Base-by-base conservation (phyloP, 352 stramenopile genomes). In the Phytopythium delawarense region DNA sequence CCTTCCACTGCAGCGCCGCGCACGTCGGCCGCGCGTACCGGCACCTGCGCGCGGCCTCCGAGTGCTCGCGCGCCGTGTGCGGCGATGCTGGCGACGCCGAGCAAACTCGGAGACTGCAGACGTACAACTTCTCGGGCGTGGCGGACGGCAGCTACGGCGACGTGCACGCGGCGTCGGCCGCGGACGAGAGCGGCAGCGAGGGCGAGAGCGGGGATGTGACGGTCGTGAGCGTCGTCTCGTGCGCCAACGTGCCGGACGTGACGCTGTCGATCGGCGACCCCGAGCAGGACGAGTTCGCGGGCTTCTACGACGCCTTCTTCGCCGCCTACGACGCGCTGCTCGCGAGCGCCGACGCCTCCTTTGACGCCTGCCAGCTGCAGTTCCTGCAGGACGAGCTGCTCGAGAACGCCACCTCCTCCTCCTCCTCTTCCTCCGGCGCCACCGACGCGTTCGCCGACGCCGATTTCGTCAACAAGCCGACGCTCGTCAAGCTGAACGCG, bases 301-400 rank as follows among this genome's bases (percentile, higher is more conserved):
- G 69, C 34, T 88, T 91, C 57, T 68, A 87, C 57, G 67, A 75
- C 21, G 71, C 79, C 12, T 91, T 91, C 56, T 89, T 89, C 66
- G 50, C 62, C 8, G 81, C 79, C 34, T 89, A 84, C 48, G 77
- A 93, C 68, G 70, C 72, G 16, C 84, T 91, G 75, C 21, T 91
- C 56, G 66, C 65, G 12, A 86, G 79, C 46, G 67, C 65, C 20
- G 84, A 86, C 66, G 67, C 84, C 21, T 84, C 64, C 18, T 62
- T 71, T 39, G 79, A 89, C 32, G 81, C 80, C 21, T 93, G 81
- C 30, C 76, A 89, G 51, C 51, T 93, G 30, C 74, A 81, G 21
- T 87, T 86, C 57, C 32, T 91, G 23, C 82, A 89, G 61, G 61
- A 87, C 21, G 75, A 87, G 63, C 57, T 89, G 39, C 67, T 90